Evolutionary conservation across 169 alveolate genomes (phyloP).

Genomic region (Ichthyophthirius multifiliis): DNA sequence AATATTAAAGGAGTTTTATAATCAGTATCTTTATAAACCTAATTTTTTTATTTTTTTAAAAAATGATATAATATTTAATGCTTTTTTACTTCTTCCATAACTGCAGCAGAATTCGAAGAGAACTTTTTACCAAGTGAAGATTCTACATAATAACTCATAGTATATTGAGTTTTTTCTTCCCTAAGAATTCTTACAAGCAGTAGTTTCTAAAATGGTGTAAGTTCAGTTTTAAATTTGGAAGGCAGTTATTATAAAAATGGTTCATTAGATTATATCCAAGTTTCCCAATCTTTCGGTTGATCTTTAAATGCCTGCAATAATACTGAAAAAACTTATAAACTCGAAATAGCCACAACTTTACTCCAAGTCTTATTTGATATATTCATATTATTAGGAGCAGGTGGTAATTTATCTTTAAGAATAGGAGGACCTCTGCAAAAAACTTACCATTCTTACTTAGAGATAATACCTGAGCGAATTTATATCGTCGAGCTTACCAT

Average conservation of each 20-base stretch:
- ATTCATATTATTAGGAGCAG: constrained; percentile 42
- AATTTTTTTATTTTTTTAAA: constrained; percentile 13
- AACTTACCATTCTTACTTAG: constrained; percentile 78
- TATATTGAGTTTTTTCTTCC: constrained; percentile 85
- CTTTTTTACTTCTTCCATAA: neutral
- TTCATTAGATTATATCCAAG: constrained; percentile 70
- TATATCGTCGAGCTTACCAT: constrained; percentile 81
- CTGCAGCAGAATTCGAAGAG: constrained; percentile 32
- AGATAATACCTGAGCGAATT: constrained; percentile 45
- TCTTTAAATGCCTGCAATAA: constrained; percentile 56
- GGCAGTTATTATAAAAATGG: constrained; percentile 81
- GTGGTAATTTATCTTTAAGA: constrained; percentile 16
- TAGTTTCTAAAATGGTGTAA: constrained; percentile 79
- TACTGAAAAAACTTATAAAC: constrained; percentile 5
- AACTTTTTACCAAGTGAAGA: constrained; percentile 76
- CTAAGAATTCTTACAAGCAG: constrained; percentile 87
- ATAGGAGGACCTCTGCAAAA: constrained; percentile 77
- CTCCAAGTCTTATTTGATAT: constrained; percentile 63
- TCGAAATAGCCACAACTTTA: constrained; percentile 32
- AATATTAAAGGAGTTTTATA: constrained; percentile 89
- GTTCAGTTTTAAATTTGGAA: constrained; percentile 58
- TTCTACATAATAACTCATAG: constrained; percentile 81
- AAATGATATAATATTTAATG: no score
- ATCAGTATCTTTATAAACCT: constrained; percentile 82
- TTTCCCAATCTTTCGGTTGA: constrained; percentile 69